Conservation (phyloP, 805 yeast genomes). For the Wickerhamomyces sydowiorum region DNA sequence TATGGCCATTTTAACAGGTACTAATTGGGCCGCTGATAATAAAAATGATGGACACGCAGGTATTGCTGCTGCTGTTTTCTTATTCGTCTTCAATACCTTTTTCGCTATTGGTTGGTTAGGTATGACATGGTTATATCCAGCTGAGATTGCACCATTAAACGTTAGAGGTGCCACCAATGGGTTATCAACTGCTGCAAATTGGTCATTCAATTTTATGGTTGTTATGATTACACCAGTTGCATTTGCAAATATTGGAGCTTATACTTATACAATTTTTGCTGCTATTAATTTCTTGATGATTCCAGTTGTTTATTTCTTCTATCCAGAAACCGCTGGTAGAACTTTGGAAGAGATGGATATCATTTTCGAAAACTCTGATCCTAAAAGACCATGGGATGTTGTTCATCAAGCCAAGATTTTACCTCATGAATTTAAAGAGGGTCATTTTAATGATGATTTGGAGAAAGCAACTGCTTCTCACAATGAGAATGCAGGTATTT, state of each 20-base stretch:
- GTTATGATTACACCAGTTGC: constrained; percentile 60
- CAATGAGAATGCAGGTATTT: not conserved
- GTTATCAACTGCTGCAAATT: constrained; percentile 58
- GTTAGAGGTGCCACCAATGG: constrained; percentile 58
- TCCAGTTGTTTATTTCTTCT: constrained; percentile 23
- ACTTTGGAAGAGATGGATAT: constrained; percentile 27
- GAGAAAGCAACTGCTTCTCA: not conserved
- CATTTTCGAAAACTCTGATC: not conserved
- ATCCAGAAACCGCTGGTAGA: constrained; percentile 33
- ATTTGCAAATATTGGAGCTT: not conserved
- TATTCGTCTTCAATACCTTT: constrained; percentile 38
- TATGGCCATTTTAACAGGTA: constrained; percentile 30
- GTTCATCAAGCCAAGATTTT: not conserved
- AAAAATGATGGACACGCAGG: constrained; percentile 33
- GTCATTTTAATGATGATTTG: not conserved
- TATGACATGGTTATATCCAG: constrained; percentile 60
- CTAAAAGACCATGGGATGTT: not conserved
- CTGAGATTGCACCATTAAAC: constrained; percentile 55
- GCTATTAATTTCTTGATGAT: constrained; percentile 25
- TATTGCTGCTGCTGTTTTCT: constrained; percentile 62
- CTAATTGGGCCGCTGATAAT: constrained; percentile 41
- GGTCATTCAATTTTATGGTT: constrained; percentile 60
- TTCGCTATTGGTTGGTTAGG: constrained; percentile 52
- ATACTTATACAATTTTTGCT: constrained; percentile 26
- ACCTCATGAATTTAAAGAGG: not conserved